Evolutionary conservation across 176 grass and related monocot species (phyloP).

Genomic region (Lolium multiflorum): DNA sequence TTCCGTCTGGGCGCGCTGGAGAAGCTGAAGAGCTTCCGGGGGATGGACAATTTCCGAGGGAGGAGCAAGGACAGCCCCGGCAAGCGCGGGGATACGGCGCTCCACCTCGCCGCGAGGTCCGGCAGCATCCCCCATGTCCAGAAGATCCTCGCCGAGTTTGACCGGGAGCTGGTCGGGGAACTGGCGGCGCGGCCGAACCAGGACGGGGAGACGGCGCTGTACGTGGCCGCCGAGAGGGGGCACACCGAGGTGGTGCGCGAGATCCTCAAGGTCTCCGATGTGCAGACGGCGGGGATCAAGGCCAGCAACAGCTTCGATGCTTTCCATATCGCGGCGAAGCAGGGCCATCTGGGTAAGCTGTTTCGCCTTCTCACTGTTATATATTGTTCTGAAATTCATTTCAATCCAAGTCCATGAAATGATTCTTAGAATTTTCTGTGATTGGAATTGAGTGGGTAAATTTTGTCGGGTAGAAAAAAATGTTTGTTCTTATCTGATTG

Average conservation of each 20-base stretch:
- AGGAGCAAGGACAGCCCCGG: slow-evolving; percentile 76
- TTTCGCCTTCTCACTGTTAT: background rate
- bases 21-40: slow-evolving; percentile 65
- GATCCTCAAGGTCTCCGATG: slow-evolving; percentile 70
- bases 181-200: slow-evolving; percentile 77
- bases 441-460: slow-evolving; percentile 18
- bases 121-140: slow-evolving; percentile 59
- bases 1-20: slow-evolving; percentile 65
- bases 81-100: slow-evolving; percentile 73
- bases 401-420: slow-evolving; percentile 25
- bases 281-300: slow-evolving; percentile 79
- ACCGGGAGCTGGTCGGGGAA: slow-evolving; percentile 46
- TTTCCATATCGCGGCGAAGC: slow-evolving; percentile 88
- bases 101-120: slow-evolving; percentile 82
- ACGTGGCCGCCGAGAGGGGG: slow-evolving; percentile 83
- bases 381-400: slow-evolving; percentile 1
- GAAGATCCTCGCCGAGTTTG: slow-evolving; percentile 64
- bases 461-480: background rate
- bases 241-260: slow-evolving; percentile 72
- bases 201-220: slow-evolving; percentile 85
- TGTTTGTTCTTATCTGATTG: slow-evolving; percentile 20
- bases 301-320: slow-evolving; percentile 82
- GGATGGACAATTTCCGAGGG: slow-evolving; percentile 62
- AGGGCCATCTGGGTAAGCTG: slow-evolving; percentile 77
- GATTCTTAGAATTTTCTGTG: slow-evolving; percentile 31